phyloP scores from a whole-genome alignment of 345 rosid species.

The Lepidium sativum region DNA sequence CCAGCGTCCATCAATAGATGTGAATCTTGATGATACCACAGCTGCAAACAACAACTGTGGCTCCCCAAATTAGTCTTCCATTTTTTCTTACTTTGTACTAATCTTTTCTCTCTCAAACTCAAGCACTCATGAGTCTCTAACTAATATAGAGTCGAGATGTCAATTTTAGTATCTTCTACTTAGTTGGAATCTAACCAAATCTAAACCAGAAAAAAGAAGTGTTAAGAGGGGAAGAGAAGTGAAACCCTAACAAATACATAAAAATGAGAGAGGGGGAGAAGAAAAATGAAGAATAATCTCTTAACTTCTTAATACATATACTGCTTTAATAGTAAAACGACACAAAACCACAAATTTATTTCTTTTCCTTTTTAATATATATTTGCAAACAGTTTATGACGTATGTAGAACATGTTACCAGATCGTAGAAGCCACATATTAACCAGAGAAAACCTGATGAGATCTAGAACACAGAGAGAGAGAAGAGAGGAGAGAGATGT shows the following conservation, averaged over 20 bases:
- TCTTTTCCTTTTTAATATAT: neutral
- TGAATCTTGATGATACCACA: conserved; percentile 98
- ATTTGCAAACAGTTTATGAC: neutral
- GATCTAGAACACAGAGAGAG: conserved; percentile 20
- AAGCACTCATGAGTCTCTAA: too few relatives aligned
- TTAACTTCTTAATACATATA: conserved; percentile 8
- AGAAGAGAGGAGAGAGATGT: neutral
- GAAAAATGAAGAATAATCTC: neutral
- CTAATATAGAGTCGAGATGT: too few relatives aligned
- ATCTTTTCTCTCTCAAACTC: conserved; percentile 1
- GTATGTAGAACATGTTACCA: conserved; percentile 11
- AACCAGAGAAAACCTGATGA: conserved; percentile 19
- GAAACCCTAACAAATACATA: conserved; percentile 21
- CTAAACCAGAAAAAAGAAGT: neutral
- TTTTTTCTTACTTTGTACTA: too few relatives aligned
- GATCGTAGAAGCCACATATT: conserved; percentile 18
- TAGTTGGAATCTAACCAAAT: conserved; percentile 1
- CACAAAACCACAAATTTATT: neutral
- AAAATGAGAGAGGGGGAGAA: neutral
- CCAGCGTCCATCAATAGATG: conserved; percentile 36
- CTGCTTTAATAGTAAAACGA: neutral
- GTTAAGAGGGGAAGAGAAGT: neutral
- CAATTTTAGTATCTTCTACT: neutral
- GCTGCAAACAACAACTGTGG: conserved; percentile 64
- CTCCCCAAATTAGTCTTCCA: too few relatives aligned